Evolutionary conservation across 345 rosid genomes (phyloP).

Genomic region (Camelina laxa): DNA sequence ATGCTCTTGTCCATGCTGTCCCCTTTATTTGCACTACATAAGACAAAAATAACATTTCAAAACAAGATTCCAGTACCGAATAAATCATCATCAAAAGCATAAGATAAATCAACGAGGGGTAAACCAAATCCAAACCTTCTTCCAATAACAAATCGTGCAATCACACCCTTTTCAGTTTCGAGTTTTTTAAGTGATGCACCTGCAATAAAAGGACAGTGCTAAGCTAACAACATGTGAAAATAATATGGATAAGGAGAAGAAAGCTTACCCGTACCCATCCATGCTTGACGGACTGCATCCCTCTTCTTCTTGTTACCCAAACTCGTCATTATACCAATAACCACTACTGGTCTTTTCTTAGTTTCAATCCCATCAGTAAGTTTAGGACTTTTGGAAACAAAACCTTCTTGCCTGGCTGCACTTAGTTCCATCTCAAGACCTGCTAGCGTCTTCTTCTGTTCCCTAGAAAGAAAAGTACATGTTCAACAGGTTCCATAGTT

Average conservation of each 20-base stretch:
- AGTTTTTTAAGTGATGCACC: constrained; percentile 61
- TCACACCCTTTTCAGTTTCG: constrained; percentile 78
- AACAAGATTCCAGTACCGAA: background rate
- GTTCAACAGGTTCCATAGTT: background rate
- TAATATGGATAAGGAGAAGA: constrained; percentile 8
- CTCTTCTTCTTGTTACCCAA: constrained; percentile 80
- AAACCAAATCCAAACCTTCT: constrained; percentile 63
- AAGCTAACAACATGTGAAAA: constrained; percentile 24
- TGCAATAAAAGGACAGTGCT: constrained; percentile 19
- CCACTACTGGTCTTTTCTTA: constrained; percentile 69
- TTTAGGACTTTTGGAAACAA: constrained; percentile 48
- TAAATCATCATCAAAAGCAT: background rate
- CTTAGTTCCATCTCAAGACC: constrained; percentile 73
- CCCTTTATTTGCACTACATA: constrained; percentile 66
- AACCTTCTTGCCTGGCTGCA: constrained; percentile 71
- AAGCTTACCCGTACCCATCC: constrained; percentile 81
- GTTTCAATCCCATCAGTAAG: constrained; percentile 44
- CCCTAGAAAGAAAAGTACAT: constrained; percentile 57
- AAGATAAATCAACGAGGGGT: constrained; percentile 18
- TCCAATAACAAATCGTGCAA: constrained; percentile 84
- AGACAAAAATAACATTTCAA: constrained; percentile 10
- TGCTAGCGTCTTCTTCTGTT: constrained; percentile 77
- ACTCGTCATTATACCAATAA: constrained; percentile 70
- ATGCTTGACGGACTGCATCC: constrained; percentile 86
- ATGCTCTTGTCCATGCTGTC: constrained; percentile 65